Evolutionary conservation across 2,329 filamentous ascomycete genomes (phyloP), one percentile per base, ranked within the genome.

Genomic region (Colletotrichum shisoi): DNA sequence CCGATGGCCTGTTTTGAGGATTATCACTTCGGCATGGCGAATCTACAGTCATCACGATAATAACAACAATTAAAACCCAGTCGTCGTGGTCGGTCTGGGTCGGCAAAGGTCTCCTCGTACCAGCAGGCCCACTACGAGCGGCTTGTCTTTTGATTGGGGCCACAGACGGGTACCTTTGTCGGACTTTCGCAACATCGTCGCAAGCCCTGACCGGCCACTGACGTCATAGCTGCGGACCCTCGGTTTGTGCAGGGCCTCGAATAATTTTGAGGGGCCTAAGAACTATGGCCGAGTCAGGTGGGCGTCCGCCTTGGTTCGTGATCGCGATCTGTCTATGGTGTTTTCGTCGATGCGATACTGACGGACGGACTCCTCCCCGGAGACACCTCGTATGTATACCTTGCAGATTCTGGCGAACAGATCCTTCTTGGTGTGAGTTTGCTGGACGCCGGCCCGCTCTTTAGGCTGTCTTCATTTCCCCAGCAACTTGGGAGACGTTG

Each of bases 211-310:
- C 48, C 42, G 42, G 42, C 21, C 37, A 60, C 54, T 65, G 65
- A 68, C 65, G 65, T 68, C 65, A 68, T 56, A 9, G 4, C 15
- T 56, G 61, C 37, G 56, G 65, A 40, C 62, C 53, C 56, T 51
- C 19, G 42, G 65, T 44, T 65, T 39, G 65, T 54, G 61, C 65
- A 67, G 65, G 61, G 65, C 60, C 61, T 64, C 27, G 48, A 37
- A 13, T 37, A 17, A 17, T 34, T n/a, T 46, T 63, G 8, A 53
- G 19, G 31, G 62, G 58, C 27, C 58, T 42, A 56, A 56, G 27
- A 27, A 19, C 56, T 56, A 64, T 37, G 61, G 65, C 49, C 61
- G 65, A 67, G 65, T 67, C 65, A 64, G 65, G 54, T 60, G 61
- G 48, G 51, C 34, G 45, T 53, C 51, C 54, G 21, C 45, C 57